A percentile compares a stretch with the other conserved stretches of the same genome.
These are phyloP conservation scores for Eremomyces bilateralis DNA, from an alignment of 495 filamentous ascomycete genomes.

Conservation along the genomic window DNA sequence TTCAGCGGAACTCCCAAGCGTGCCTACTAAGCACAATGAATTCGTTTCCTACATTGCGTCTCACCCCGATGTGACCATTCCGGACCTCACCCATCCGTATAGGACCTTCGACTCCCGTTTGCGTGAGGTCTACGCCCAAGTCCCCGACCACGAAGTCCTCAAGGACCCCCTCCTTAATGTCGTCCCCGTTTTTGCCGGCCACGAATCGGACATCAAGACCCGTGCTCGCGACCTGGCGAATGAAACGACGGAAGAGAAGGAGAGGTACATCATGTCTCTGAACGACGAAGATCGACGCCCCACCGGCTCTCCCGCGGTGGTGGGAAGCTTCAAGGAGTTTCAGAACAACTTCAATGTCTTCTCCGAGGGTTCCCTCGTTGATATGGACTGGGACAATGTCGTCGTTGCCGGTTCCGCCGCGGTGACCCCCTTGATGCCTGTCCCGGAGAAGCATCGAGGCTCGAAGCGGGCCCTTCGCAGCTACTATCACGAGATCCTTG, in stretches of 20 bases:
- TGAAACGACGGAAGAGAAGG: conserved; percentile 35
- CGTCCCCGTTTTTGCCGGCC: conserved; percentile 42
- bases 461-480: conserved; percentile 45
- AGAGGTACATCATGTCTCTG: conserved; percentile 51
- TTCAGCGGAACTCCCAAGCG: too few relatives aligned
- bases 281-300: conserved; percentile 32
- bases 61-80: conserved; percentile 30
- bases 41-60: conserved; percentile 20
- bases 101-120: conserved; percentile 43
- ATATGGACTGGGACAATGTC: conserved; percentile 58
- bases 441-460: conserved; percentile 37
- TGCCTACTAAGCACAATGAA: too few relatives aligned
- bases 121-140: conserved; percentile 50
- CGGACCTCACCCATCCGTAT: conserved; percentile 41
- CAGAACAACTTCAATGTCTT: conserved; percentile 57
- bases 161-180: conserved; percentile 41
- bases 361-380: conserved; percentile 38
- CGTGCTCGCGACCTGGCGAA: conserved; percentile 37
- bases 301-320: conserved; percentile 40
- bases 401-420: conserved; percentile 59
- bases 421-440: conserved; percentile 48
- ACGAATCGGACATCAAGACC: conserved; percentile 33
- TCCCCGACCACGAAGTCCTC: conserved; percentile 33
- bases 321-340: conserved; percentile 42
- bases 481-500: conserved; percentile 60